Evolutionary conservation across 192 early-diverging fungal genomes (phyloP), one percentile per base, ranked within the genome.

Genomic region (Umbelopsis vinacea): DNA sequence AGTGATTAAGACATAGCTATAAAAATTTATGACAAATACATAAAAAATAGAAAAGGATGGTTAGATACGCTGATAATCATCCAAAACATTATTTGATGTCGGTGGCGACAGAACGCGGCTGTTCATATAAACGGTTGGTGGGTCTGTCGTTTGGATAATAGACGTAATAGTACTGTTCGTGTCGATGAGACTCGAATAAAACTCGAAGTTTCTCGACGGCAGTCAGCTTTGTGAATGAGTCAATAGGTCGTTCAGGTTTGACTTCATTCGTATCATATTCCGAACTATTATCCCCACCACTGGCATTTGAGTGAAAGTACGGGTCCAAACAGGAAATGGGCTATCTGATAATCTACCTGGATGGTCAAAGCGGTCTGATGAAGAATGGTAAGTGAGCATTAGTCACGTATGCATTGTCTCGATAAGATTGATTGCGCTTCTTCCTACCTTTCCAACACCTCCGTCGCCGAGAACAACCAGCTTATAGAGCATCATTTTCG

Each of bases 401-500:
- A 37, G 57, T 35, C 15, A 35, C 2, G 57, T 24, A n/a, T 5
- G 0, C 14, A 38, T 29, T 63, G 19, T 37, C 57, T 19, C 33
- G 19, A 47, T 37, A 10, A 15, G 10, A 8, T n/a, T n/a, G 1
- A 10, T 69, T 38, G 9, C 69, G 7, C 12, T 46, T 24, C 4
- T 46, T 23, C 14, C 29, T 71, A 74, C 73, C 72, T 78, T 78
- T 71, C 77, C 74, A 33, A 96, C 93, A 90, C 91, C 93, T 86
- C 96, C 94, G 76, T 94, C 95, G 53, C 95, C 95, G 38, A 96
- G 86, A 70, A 97, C 94, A 70, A 96, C 96, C 48, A 97, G 84
- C 83, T 97, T 97, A 85, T 95, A 97, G 79, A 96, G 91, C 87
- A 93, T 94, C 95, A 97, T 95, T 72, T 75, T 81, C 24, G 35